Conservation (phyloP, 2,329 filamentous ascomycete genomes). For the Pseudofabraea citricarpa region DNA sequence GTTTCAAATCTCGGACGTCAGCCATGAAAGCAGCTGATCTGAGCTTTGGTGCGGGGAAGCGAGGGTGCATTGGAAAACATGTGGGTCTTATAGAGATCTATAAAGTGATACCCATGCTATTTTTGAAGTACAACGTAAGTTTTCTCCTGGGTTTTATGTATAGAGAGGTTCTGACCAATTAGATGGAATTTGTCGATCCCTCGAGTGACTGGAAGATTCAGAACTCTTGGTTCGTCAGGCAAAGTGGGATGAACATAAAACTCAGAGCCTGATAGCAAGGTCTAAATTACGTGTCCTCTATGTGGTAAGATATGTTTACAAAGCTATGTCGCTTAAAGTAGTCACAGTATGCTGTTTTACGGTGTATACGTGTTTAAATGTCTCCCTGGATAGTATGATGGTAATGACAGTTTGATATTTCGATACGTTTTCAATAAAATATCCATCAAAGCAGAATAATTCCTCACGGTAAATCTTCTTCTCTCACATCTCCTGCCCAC, state of each 20-base stretch:
- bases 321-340: too few species aligned
- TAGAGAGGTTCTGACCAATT: conserved; percentile 2
- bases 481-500: too few species aligned
- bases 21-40: conserved; percentile 35
- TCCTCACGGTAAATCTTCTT: too few species aligned
- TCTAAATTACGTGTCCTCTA: too few species aligned
- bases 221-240: conserved; percentile 36
- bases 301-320: too few species aligned
- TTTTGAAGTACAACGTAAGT: conserved; percentile 37
- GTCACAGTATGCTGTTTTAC: too few species aligned
- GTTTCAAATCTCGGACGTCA: conserved; percentile 28
- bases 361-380: too few species aligned
- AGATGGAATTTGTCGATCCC: conserved; percentile 31
- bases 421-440: too few species aligned
- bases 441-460: too few species aligned
- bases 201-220: conserved; percentile 33
- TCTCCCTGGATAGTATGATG: too few species aligned
- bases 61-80: conserved; percentile 38
- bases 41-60: conserved; percentile 36
- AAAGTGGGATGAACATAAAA: conserved; percentile 19
- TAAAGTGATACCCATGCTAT: conserved; percentile 44
- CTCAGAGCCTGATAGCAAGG: neutral
- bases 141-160: neutral
- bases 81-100: conserved; percentile 36
- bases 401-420: too few species aligned